Conservation (phyloP, 2,329 filamentous ascomycete species). For the Fusarium camptoceras region DNA sequence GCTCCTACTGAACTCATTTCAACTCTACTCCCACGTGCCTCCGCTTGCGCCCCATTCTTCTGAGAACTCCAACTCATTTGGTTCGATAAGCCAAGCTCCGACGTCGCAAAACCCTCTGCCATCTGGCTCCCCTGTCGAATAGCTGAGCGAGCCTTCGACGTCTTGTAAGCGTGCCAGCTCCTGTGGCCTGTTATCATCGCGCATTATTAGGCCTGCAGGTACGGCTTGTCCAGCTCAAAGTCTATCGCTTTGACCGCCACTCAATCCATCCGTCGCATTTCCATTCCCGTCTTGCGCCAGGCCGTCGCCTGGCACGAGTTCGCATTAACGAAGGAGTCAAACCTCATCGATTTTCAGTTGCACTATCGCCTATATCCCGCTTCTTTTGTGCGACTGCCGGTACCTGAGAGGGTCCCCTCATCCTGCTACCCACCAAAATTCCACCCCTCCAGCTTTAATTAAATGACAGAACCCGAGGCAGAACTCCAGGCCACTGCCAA, state of each 20-base stretch:
- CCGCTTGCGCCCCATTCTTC: slow-evolving; percentile 29
- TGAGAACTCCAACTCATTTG: slow-evolving; percentile 36
- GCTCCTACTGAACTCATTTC: slow-evolving; percentile 6
- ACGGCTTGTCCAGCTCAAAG: slow-evolving; percentile 17
- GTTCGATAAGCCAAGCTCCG: slow-evolving; percentile 43
- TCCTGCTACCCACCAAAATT: slow-evolving; percentile 30
- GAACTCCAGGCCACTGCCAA: slow-evolving; percentile 64
- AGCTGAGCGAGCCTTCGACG: slow-evolving; percentile 14
- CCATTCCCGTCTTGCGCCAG: slow-evolving; percentile 34
- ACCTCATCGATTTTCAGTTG: slow-evolving; percentile 30
- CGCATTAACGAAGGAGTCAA: slow-evolving; percentile 38
- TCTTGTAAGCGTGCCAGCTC: slow-evolving; percentile 25
- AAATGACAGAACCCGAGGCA: slow-evolving; percentile 60
- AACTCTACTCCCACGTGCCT: slow-evolving; percentile 31
- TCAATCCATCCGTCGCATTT: slow-evolving; percentile 24
- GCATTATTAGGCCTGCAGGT: slow-evolving; percentile 7
- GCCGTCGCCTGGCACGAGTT: slow-evolving; percentile 34
- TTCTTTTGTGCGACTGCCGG: slow-evolving; percentile 37
- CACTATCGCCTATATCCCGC: slow-evolving; percentile 31
- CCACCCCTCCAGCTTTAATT: slow-evolving; percentile 41
- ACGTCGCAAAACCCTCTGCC: slow-evolving; percentile 43
- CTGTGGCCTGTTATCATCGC: slow-evolving; percentile 15
- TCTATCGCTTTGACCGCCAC: slow-evolving; percentile 26
- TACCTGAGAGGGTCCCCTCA: slow-evolving; percentile 28
- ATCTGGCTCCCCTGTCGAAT: slow-evolving; percentile 26